Percentiles rank a stretch among this genome's conserved stretches.
Conservation (phyloP, 495 filamentous ascomycete genomes). For the Xylaria scruposa region DNA sequence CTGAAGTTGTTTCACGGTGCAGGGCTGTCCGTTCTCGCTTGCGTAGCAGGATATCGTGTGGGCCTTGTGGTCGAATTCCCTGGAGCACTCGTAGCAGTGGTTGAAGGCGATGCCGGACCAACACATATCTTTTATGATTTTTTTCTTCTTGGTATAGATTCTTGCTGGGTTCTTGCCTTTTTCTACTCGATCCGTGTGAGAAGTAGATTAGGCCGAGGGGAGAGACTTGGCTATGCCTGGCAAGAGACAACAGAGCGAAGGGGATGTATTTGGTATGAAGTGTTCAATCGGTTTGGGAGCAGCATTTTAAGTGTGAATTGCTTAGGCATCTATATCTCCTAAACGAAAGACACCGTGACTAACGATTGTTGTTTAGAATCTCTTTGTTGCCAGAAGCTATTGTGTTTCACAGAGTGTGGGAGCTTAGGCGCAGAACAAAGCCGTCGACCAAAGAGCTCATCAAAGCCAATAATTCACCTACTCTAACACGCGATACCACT, state of each 20-base stretch:
- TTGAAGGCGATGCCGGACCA: conserved; percentile 4
- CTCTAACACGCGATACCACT: not conserved
- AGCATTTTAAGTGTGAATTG: not conserved
- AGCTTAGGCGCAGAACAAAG: not conserved
- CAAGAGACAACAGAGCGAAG: not conserved
- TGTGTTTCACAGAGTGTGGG: not conserved
- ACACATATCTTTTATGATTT: conserved; percentile 11
- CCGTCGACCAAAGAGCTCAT: not conserved
- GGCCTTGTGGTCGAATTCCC: not conserved
- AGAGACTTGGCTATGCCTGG: not conserved
- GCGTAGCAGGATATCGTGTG: not conserved
- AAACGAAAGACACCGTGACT: not conserved
- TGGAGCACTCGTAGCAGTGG: conserved; percentile 16
- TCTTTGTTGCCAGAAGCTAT: not conserved
- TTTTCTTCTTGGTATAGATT: not conserved
- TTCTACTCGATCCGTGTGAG: not conserved
- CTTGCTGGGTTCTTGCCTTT: not conserved
- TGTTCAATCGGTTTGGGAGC: not conserved
- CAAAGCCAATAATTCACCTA: not conserved
- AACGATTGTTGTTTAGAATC: not conserved
- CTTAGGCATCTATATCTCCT: not conserved
- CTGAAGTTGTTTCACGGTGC: not conserved
- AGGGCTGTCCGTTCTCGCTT: not conserved
- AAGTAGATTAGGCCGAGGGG: not conserved
- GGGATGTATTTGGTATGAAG: not conserved